Evolutionary conservation across 768 basidiomycete species (phyloP).

Genomic region (Lyophyllum decastes): DNA sequence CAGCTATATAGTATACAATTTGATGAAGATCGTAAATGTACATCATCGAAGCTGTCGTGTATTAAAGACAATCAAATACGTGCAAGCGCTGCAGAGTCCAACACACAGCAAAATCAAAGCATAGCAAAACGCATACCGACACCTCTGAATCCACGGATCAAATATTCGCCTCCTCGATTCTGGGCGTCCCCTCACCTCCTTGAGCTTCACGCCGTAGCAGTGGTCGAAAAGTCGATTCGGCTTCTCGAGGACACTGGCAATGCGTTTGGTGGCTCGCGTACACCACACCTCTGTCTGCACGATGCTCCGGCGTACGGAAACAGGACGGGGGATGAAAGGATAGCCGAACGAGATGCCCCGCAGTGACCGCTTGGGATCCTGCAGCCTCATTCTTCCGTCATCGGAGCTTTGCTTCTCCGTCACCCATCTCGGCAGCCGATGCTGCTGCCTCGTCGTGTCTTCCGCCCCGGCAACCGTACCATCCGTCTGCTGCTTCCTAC

Average conservation of each 20-base stretch:
- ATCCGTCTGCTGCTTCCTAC: constrained; percentile 15
- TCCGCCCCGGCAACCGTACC: constrained; percentile 14
- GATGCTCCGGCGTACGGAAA: constrained; percentile 25
- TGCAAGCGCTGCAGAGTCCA: constrained; percentile 38
- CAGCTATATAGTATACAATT: not conserved
- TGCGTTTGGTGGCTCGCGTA: constrained; percentile 14
- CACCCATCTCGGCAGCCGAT: constrained; percentile 42
- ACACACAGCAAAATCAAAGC: constrained; percentile 44
- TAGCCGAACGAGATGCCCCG: constrained; percentile 55
- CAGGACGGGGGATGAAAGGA: constrained; percentile 59
- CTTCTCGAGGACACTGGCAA: constrained; percentile 37
- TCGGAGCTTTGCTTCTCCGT: constrained; percentile 45
- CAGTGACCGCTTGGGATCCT: constrained; percentile 45
- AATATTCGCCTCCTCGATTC: constrained; percentile 50
- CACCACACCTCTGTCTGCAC: constrained; percentile 19
- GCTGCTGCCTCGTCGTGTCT: constrained; percentile 16
- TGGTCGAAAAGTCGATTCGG: constrained; percentile 47
- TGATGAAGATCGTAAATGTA: not conserved
- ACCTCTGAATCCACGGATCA: constrained; percentile 62
- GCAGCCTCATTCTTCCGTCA: constrained; percentile 41
- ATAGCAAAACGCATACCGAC: constrained; percentile 57
- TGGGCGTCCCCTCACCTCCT: constrained; percentile 42
- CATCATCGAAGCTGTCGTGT: constrained; percentile 32
- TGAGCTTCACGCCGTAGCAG: constrained; percentile 44
- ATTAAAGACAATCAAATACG: constrained; percentile 44